These are phyloP conservation scores for Boechera divaricarpa DNA, from an alignment of 345 rosid species.

Conservation along the genomic window DNA sequence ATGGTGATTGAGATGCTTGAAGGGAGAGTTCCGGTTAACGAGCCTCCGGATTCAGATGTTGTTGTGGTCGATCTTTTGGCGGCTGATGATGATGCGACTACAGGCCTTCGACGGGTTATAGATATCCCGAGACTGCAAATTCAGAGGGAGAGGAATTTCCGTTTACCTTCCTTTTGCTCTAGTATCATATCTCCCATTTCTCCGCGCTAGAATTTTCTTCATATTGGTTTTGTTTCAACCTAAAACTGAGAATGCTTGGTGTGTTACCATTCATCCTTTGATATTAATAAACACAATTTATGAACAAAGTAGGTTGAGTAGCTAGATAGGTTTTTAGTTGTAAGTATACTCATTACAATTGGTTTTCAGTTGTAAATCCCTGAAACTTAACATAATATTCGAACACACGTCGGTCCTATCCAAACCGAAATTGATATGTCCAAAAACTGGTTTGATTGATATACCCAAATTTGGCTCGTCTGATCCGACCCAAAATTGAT, in stretches of 20 bases:
- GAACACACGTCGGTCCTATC: too few species aligned
- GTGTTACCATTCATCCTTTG: neutral
- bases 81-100: constrained; percentile 47
- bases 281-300: neutral
- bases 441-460: too few species aligned
- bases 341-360: too few species aligned
- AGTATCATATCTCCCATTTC: constrained; percentile 64
- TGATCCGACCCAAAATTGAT: too few species aligned
- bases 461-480: too few species aligned
- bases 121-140: constrained; percentile 37
- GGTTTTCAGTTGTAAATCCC: neutral
- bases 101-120: constrained; percentile 26
- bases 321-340: too few species aligned
- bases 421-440: too few species aligned
- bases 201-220: constrained; percentile 50
- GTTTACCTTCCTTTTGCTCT: constrained; percentile 48
- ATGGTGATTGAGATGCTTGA: constrained; percentile 84
- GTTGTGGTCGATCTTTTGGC: constrained; percentile 68
- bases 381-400: too few species aligned
- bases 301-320: neutral
- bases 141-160: constrained; percentile 29
- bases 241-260: neutral
- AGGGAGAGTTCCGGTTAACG: constrained; percentile 61
- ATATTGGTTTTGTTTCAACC: neutral
- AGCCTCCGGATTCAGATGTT: constrained; percentile 79